Evolutionary conservation across 768 basidiomycete genomes (phyloP).

Genomic region (Tricholoma furcatifolium): DNA sequence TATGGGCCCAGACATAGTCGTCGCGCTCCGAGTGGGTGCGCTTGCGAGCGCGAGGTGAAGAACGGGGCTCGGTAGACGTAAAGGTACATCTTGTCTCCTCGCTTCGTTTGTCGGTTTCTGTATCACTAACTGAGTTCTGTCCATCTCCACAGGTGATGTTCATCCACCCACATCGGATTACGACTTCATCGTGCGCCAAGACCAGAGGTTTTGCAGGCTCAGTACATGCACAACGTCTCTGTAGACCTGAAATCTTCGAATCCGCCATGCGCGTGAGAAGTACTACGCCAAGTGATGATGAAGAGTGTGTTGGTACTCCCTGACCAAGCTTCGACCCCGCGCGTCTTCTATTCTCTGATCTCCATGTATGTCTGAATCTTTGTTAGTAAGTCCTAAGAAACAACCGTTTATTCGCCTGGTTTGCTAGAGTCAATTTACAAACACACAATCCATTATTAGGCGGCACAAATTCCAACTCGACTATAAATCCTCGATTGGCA

Average conservation of each 20-base stretch:
- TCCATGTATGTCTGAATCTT: slow-evolving; percentile 50
- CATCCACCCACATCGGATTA: slow-evolving; percentile 83
- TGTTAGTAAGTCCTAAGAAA: no score
- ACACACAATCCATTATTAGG: slow-evolving; percentile 72
- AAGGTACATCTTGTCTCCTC: slow-evolving; percentile 42
- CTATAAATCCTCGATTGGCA: no score
- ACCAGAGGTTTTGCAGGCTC: slow-evolving; percentile 62
- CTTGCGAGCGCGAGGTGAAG: slow-evolving; percentile 72
- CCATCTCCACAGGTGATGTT: slow-evolving; percentile 89
- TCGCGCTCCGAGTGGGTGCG: slow-evolving; percentile 69
- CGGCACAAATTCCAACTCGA: no score
- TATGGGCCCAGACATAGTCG: slow-evolving; percentile 61
- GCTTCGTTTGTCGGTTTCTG: slow-evolving; percentile 1
- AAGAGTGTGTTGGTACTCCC: slow-evolving; percentile 30
- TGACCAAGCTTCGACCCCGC: slow-evolving; percentile 50
- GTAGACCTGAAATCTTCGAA: slow-evolving; percentile 49
- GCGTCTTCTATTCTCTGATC: slow-evolving; percentile 59
- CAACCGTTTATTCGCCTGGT: no score
- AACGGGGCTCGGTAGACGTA: slow-evolving; percentile 51
- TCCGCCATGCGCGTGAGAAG: slow-evolving; percentile 33
- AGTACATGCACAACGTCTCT: slow-evolving; percentile 71
- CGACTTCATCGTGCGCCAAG: slow-evolving; percentile 78
- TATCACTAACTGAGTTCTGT: no score
- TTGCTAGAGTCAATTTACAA: slow-evolving; percentile 59
- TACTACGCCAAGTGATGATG: slow-evolving; percentile 34